A percentile compares a stretch with the other conserved stretches of the same genome.
Conservation (phyloP, 208 protist species). For the Strigomonas culicis region DNA sequence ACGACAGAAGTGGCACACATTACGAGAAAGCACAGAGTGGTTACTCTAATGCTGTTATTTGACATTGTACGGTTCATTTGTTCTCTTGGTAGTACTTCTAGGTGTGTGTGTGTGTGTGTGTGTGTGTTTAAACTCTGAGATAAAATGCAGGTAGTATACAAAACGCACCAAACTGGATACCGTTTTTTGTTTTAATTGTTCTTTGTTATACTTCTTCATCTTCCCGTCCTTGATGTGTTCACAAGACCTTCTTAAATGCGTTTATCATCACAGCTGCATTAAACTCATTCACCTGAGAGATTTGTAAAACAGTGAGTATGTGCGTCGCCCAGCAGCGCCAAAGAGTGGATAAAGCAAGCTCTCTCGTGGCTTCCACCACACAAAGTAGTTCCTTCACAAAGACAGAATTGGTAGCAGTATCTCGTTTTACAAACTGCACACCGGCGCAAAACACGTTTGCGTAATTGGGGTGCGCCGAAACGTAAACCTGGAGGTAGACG, state of each 20-base stretch:
- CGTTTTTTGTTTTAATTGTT: neutral
- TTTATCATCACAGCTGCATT: neutral
- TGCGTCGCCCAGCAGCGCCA: neutral
- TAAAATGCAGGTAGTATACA: neutral
- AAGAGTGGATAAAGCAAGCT: neutral
- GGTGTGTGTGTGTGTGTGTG: no score
- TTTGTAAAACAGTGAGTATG: neutral
- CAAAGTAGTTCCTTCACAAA: neutral
- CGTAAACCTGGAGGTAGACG: neutral
- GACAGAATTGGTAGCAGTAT: neutral
- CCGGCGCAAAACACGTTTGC: neutral
- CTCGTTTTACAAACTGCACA: neutral
- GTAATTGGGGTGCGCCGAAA: neutral
- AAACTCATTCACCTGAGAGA: no score
- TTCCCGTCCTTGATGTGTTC: neutral
- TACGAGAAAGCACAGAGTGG: no score
- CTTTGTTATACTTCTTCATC: neutral
- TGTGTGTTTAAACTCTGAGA: neutral
- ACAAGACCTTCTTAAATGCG: neutral
- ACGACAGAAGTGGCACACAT: no score
- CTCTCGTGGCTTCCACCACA: neutral
- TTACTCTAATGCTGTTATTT: no score
- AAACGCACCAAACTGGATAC: neutral
- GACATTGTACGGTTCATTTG: no score
- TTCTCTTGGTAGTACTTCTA: no score